These are phyloP conservation scores for Cladosporium sp. DNA, from an alignment of 2,329 filamentous ascomycete species.

Conservation along the genomic window DNA sequence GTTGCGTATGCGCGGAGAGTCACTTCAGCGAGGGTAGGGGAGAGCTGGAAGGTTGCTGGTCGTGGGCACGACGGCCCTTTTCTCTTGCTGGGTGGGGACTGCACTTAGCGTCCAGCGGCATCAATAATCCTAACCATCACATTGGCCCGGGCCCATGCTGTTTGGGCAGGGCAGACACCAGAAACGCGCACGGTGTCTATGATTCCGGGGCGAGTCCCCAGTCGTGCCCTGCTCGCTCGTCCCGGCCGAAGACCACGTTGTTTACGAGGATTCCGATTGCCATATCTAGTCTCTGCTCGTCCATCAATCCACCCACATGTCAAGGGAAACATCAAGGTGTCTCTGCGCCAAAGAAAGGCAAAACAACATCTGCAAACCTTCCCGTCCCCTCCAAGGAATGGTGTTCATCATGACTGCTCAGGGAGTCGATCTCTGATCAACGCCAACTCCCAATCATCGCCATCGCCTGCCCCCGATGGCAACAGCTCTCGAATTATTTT, in stretches of 20 bases:
- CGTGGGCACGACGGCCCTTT: constrained; percentile 11
- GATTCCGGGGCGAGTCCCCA: constrained; percentile 8
- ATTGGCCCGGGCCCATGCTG: constrained; percentile 9
- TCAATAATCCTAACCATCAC: constrained; percentile 13
- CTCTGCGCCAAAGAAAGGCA: neutral
- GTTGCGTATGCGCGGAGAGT: constrained; percentile 6
- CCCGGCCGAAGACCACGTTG: constrained; percentile 1
- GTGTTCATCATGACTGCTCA: neutral
- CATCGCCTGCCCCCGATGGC: neutral
- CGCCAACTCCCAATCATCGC: neutral
- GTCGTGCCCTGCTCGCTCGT: constrained; percentile 10
- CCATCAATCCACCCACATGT: neutral
- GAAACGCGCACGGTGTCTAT: constrained; percentile 4
- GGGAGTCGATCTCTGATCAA: neutral
- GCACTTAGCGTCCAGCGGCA: constrained; percentile 11
- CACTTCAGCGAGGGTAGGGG: constrained; percentile 4
- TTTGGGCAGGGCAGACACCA: neutral
- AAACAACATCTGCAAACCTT: neutral
- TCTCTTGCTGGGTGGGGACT: constrained; percentile 10
- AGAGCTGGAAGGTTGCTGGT: constrained; percentile 1
- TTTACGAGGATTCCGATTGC: neutral
- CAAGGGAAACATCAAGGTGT: neutral
- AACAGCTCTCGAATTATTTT: constrained; percentile 1
- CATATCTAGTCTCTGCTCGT: too few relatives aligned
- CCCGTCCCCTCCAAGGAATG: neutral